Evolutionary conservation across 768 basidiomycete species (phyloP).

Genomic region (Sporobolomyces pararoseus): DNA sequence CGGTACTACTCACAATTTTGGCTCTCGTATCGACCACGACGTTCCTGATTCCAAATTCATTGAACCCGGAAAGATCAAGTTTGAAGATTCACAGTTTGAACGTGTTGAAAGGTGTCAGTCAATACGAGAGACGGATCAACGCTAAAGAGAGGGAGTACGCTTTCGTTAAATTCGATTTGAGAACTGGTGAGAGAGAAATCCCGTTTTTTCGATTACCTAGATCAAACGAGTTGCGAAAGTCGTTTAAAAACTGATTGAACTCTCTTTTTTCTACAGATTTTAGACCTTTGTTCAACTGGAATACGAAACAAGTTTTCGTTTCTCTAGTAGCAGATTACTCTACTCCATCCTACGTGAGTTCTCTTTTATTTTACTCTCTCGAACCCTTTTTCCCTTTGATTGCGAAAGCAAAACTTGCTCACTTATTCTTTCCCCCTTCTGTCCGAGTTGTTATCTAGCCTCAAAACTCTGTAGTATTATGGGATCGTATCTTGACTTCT

Average conservation of each 20-base stretch:
- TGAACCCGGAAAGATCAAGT: conserved; percentile 54
- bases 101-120: conserved; percentile 52
- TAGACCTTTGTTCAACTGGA: conserved; percentile 82
- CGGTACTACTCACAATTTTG: conserved; percentile 54
- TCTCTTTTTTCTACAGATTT: too few species aligned
- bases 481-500: conserved; percentile 85
- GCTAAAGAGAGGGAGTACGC: conserved; percentile 66
- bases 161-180: conserved; percentile 74
- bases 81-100: conserved; percentile 64
- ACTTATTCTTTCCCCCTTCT: not conserved
- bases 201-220: too few species aligned
- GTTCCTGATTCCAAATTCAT: conserved; percentile 48
- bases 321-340: conserved; percentile 81
- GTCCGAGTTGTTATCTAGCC: too few species aligned
- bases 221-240: too few species aligned
- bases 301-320: conserved; percentile 90
- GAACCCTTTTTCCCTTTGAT: not conserved
- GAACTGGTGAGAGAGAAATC: conserved; percentile 74
- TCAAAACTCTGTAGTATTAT: conserved; percentile 72
- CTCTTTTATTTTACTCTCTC: not conserved
- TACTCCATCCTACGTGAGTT: conserved; percentile 63
- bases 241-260: too few species aligned
- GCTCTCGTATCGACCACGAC: conserved; percentile 38
- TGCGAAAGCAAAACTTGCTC: not conserved
- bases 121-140: conserved; percentile 44